Conservation (phyloP, 2,329 filamentous ascomycete species). For the Microthyrium microscopicum region DNA sequence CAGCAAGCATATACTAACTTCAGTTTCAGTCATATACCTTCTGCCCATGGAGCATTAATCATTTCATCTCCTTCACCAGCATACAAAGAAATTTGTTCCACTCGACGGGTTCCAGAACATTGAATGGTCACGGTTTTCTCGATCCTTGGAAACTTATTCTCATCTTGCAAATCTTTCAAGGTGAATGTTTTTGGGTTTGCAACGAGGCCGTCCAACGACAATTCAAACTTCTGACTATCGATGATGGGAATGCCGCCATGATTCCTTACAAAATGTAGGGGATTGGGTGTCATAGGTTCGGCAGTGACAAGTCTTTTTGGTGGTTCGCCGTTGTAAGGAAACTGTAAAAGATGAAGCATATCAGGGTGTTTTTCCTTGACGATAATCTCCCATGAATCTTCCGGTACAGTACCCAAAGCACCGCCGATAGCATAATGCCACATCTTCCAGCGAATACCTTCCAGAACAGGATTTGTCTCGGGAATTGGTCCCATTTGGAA, state of each 20-base stretch:
- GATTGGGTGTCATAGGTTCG: conserved; percentile 42
- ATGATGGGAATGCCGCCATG: conserved; percentile 56
- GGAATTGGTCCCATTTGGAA: conserved; percentile 27
- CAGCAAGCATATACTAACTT: too few relatives aligned
- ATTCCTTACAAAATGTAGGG: conserved; percentile 51
- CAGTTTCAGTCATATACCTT: too few relatives aligned
- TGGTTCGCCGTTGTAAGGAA: conserved; percentile 31
- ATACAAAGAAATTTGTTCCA: conserved; percentile 51
- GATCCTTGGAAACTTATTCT: conserved; percentile 41
- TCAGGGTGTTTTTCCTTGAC: conserved; percentile 27
- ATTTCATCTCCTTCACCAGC: conserved; percentile 50
- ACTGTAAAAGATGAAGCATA: conserved; percentile 31
- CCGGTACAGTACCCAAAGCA: conserved; percentile 28
- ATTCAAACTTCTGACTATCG: conserved; percentile 35
- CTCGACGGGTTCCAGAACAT: conserved; percentile 50
- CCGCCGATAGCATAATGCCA: conserved; percentile 28
- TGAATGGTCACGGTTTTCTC: conserved; percentile 46
- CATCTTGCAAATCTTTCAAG: conserved; percentile 43
- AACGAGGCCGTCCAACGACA: conserved; percentile 45
- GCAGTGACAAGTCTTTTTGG: conserved; percentile 36
- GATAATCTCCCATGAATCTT: conserved; percentile 34
- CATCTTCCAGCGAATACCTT: conserved; percentile 29
- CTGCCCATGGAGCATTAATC: conserved; percentile 23
- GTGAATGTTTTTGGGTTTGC: conserved; percentile 40
- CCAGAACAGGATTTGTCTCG: conserved; percentile 26